A percentile compares a stretch with the other conserved stretches of the same genome.
phyloP scores from a whole-genome alignment of 2,329 filamentous ascomycete species.

The Sclerotinia minor region DNA sequence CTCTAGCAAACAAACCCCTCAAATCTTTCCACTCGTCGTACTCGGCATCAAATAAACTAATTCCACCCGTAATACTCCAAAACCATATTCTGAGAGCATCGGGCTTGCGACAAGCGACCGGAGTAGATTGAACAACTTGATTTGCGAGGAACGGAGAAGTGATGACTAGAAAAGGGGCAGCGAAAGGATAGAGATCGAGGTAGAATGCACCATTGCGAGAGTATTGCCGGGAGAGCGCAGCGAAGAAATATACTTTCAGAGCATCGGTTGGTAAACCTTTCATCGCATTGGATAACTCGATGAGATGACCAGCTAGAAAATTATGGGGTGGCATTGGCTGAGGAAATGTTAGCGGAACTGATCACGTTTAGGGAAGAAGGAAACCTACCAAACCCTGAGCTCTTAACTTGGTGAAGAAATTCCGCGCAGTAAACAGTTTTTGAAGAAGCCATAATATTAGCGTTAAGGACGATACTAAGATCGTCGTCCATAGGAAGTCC shows the following conservation, averaged over 20 bases:
- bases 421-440: background rate
- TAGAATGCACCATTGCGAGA: slow-evolving; percentile 30
- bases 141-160: slow-evolving; percentile 29
- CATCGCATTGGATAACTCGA: slow-evolving; percentile 24
- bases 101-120: slow-evolving; percentile 27
- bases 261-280: slow-evolving; percentile 27
- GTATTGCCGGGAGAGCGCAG: slow-evolving; percentile 27
- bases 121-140: slow-evolving; percentile 30
- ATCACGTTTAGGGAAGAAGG: background rate
- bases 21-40: slow-evolving; percentile 33
- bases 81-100: slow-evolving; percentile 28
- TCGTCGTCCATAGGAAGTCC: background rate
- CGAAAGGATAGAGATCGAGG: slow-evolving; percentile 35
- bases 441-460: background rate
- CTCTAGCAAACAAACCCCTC: slow-evolving; percentile 33
- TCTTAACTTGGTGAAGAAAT: slow-evolving; percentile 1
- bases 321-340: slow-evolving; percentile 32
- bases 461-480: background rate
- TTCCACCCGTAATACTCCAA: slow-evolving; percentile 24
- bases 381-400: slow-evolving; percentile 15
- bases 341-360: background rate
- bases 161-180: slow-evolving; percentile 29
- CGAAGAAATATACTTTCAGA: slow-evolving; percentile 29
- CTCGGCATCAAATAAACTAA: slow-evolving; percentile 31
- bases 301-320: slow-evolving; percentile 28